Evolutionary conservation across 495 filamentous ascomycete genomes (phyloP), one percentile per base, ranked within the genome.

Genomic region (Trypethelium eluteriae): DNA sequence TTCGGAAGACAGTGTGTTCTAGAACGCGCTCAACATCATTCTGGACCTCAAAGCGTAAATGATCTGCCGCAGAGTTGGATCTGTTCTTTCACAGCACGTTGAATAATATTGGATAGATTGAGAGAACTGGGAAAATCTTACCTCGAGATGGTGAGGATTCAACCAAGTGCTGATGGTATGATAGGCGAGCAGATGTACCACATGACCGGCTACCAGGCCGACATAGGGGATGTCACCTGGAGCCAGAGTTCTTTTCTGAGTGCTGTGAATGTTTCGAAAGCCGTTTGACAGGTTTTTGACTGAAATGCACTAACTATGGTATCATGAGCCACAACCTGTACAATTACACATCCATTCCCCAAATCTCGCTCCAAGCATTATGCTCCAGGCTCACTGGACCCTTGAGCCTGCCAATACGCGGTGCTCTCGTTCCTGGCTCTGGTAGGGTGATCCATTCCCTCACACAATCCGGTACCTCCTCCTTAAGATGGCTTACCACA

Each of bases 401-500:
- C 36, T 80, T 71, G 25, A 88, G 76, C 49, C 75, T 73, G 2
- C 87, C 86, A 69, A 85, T 84, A 67, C 85, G 79, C 47, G 85
- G 84, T 34, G 82, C 75, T 39, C 82, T 81, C 5, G 79, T 81
- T 66, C 81, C 84, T 49, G 82, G 81, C 77, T 83, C 84, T 25
- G 91, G 91, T 18, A 96, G 78, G 64, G 89, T 89, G 56, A 98
- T 83, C 84, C 87, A 98, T 75, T 89, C 82, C 36, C 89, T 77
- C 18, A 96, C 83, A 59, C 84, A 85, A 41, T 86, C 84, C 0
- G 93, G 93, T 11, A 97, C 90, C 75, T 98, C 93, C 70, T 96
- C 91, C 62, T 84, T 83, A n/a, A 90, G 82, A 77, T 98, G 93
- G 70, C 90, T 93, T 63, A 97, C 91, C 49, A 90, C 86, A 14